These are phyloP conservation scores for Rhypophila decipiens DNA, from an alignment of 495 filamentous ascomycete genomes.

Conservation along the genomic window DNA sequence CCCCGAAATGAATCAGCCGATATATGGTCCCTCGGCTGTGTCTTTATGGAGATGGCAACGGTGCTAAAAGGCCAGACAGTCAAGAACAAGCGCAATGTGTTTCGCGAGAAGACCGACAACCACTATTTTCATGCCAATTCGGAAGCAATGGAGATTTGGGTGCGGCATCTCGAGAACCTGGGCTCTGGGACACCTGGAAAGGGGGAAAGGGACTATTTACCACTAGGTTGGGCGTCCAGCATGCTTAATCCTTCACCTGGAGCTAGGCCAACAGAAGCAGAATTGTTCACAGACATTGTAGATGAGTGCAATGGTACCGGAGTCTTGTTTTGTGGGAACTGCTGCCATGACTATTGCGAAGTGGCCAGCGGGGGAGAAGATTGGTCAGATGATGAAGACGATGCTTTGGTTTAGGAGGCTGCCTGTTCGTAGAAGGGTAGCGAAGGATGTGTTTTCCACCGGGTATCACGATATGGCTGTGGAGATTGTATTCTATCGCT, in stretches of 20 bases:
- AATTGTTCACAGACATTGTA: neutral
- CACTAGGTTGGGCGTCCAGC: neutral
- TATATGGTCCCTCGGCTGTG: slow-evolving; percentile 36
- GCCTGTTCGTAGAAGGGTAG: too few species aligned
- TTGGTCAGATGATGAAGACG: neutral
- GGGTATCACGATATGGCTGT: too few species aligned
- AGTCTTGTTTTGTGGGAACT: neutral
- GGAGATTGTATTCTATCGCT: too few species aligned
- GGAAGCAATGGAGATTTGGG: neutral
- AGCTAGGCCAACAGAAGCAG: neutral
- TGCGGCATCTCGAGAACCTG: neutral
- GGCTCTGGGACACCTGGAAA: too few species aligned
- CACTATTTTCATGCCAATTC: neutral
- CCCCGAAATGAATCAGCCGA: slow-evolving; percentile 25
- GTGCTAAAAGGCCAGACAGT: slow-evolving; percentile 11
- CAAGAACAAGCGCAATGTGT: neutral
- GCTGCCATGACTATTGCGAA: neutral
- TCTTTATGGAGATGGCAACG: slow-evolving; percentile 37
- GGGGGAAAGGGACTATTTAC: neutral
- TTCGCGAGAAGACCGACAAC: neutral
- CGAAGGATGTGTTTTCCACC: too few species aligned
- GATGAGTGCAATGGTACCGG: neutral
- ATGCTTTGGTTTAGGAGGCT: neutral
- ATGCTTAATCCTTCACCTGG: neutral
- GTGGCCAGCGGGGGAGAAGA: too few species aligned